phyloP scores from a whole-genome alignment of 1,139 yeast genomes.

The Candida sp. region DNA sequence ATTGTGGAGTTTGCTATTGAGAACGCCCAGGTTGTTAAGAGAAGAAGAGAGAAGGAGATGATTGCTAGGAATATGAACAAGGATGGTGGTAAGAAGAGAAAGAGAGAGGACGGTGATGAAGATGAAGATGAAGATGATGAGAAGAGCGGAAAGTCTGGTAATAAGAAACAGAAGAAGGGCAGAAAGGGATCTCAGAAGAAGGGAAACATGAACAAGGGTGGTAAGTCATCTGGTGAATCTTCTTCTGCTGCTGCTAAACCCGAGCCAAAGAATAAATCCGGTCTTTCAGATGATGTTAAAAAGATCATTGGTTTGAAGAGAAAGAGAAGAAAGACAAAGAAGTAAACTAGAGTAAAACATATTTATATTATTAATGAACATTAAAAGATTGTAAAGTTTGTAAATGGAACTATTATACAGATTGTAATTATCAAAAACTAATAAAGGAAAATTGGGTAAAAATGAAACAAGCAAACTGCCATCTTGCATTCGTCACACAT shows the following conservation, averaged over 20 bases:
- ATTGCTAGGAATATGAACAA: conserved; percentile 41
- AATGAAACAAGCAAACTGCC: neutral
- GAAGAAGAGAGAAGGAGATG: conserved; percentile 76
- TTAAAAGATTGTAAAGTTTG: neutral
- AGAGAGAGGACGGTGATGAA: conserved; percentile 26
- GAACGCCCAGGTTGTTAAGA: conserved; percentile 89
- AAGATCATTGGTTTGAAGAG: conserved; percentile 72
- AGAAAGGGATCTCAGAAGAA: conserved; percentile 36
- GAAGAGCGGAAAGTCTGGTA: conserved; percentile 12
- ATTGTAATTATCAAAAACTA: neutral
- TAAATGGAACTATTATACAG: conserved; percentile 1
- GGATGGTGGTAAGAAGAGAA: conserved; percentile 23
- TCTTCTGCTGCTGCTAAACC: conserved; percentile 11
- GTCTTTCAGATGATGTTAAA: conserved; percentile 57
- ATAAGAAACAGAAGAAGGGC: conserved; percentile 18
- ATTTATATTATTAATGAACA: neutral
- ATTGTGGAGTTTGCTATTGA: conserved; percentile 97
- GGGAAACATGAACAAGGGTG: conserved; percentile 36
- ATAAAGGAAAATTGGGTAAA: neutral
- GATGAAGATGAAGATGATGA: conserved; percentile 19
- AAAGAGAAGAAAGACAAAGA: conserved; percentile 61
- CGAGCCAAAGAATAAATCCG: conserved; percentile 35
- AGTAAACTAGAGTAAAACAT: conserved; percentile 18
- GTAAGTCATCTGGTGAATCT: conserved; percentile 16
- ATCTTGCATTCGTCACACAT: neutral